phyloP scores from a whole-genome alignment of 345 rosid species.

The Microcos paniculata region DNA sequence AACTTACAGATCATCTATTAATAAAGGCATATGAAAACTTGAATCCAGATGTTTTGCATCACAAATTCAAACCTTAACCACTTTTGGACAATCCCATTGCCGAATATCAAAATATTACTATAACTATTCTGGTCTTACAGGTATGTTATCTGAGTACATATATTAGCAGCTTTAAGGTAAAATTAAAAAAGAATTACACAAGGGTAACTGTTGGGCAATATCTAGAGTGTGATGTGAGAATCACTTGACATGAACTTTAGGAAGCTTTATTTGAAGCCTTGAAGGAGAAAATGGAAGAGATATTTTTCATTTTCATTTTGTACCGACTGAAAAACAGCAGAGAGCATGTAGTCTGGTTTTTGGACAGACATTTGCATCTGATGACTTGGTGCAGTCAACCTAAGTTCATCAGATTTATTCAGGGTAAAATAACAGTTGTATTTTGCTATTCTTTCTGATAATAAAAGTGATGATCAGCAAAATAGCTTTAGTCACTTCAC shows the following conservation, averaged over 20 bases:
- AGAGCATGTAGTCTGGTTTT: background rate
- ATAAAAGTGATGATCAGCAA: background rate
- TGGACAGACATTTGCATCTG: background rate
- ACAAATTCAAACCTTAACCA: too few species aligned
- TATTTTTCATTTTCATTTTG: background rate
- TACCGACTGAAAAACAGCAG: background rate
- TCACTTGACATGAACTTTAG: background rate
- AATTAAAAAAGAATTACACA: background rate
- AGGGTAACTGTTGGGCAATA: background rate
- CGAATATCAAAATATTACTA: too few species aligned
- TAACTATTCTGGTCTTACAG: too few species aligned
- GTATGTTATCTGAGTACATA: background rate
- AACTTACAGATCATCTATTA: too few species aligned
- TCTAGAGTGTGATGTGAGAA: background rate
- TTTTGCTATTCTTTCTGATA: background rate
- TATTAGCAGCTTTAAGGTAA: background rate
- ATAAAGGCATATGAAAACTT: too few species aligned
- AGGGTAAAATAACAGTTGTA: background rate
- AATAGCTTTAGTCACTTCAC: background rate
- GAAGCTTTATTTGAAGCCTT: too few species aligned
- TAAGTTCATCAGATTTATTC: background rate
- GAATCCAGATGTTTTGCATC: too few species aligned
- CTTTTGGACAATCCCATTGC: too few species aligned
- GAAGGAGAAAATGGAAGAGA: background rate
- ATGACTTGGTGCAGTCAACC: slow-evolving; percentile 8